These are phyloP conservation scores for Trichoderma sp. DNA, from an alignment of 2,329 filamentous ascomycete species.

Conservation along the genomic window DNA sequence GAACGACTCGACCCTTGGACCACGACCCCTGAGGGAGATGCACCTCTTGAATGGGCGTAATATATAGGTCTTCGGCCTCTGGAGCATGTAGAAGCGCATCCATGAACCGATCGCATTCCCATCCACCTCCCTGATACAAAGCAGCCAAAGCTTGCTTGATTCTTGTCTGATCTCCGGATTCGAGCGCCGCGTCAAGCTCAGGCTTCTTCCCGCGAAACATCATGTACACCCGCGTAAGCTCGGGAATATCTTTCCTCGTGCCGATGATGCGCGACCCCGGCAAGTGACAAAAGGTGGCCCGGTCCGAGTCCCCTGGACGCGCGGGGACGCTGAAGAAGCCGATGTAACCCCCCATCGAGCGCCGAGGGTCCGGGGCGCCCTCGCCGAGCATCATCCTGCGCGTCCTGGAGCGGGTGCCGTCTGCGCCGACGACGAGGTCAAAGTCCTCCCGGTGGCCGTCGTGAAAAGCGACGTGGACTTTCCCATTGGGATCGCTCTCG, in stretches of 20 bases:
- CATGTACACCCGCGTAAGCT: constrained; percentile 22
- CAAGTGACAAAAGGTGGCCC: constrained; percentile 12
- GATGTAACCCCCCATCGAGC: background rate
- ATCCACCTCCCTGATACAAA: constrained; percentile 5
- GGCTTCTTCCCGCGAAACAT: background rate
- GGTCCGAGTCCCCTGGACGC: background rate
- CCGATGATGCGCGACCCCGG: background rate
- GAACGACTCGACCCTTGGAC: constrained; percentile 14
- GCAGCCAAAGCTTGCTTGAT: constrained; percentile 6
- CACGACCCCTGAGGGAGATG: background rate
- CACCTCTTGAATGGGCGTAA: constrained; percentile 4
- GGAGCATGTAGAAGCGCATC: constrained; percentile 11
- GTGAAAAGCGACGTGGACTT: constrained; percentile 3
- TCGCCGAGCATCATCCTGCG: constrained; percentile 11
- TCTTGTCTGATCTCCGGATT: background rate
- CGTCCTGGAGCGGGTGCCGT: constrained; percentile 4
- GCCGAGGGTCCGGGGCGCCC: constrained; percentile 7
- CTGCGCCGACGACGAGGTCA: background rate
- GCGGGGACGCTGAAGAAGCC: constrained; percentile 8
- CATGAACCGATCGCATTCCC: constrained; percentile 15
- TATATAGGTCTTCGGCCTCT: constrained; percentile 14
- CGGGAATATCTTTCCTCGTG: background rate
- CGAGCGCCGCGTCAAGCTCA: background rate
- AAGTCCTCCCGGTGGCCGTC: constrained; percentile 9
- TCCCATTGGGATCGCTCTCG: background rate